phyloP scores from a whole-genome alignment of 345 rosid genomes.

The Turritis glabra region DNA sequence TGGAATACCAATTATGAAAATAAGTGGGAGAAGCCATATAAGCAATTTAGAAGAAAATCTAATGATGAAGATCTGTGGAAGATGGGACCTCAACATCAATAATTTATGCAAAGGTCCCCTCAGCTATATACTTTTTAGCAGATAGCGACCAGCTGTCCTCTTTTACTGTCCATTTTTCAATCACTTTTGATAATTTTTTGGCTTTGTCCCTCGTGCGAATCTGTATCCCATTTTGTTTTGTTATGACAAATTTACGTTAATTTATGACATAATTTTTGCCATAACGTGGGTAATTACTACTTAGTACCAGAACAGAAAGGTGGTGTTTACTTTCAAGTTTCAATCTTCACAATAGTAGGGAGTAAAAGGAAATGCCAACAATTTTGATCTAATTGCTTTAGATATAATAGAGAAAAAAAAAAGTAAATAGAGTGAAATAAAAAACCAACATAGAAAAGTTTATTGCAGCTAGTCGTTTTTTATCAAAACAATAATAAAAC shows the following conservation, averaged over 20 bases:
- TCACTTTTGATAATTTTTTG: constrained; percentile 18
- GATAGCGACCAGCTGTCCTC: constrained; percentile 18
- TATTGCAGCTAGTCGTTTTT: background rate
- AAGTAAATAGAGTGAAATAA: background rate
- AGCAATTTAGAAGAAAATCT: background rate
- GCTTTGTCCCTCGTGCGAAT: constrained; percentile 28
- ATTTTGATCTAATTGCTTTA: background rate
- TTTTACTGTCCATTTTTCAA: constrained; percentile 15
- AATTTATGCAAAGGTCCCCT: constrained; percentile 21
- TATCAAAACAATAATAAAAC: background rate
- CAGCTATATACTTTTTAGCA: background rate
- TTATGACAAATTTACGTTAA: background rate
- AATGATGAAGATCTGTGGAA: background rate
- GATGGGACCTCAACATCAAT: constrained; percentile 19
- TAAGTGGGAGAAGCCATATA: background rate
- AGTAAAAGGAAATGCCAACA: background rate
- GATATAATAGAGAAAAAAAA: background rate
- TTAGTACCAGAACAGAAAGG: too few species aligned
- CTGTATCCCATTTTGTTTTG: constrained; percentile 14
- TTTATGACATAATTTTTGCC: background rate
- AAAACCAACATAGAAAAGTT: background rate
- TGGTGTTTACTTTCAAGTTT: too few species aligned
- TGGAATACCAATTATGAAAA: background rate
- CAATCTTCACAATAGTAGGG: background rate
- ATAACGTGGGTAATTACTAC: background rate